These are phyloP conservation scores for Pseudogymnoascus sp. DNA, from an alignment of 2,329 filamentous ascomycete genomes.

Conservation along the genomic window DNA sequence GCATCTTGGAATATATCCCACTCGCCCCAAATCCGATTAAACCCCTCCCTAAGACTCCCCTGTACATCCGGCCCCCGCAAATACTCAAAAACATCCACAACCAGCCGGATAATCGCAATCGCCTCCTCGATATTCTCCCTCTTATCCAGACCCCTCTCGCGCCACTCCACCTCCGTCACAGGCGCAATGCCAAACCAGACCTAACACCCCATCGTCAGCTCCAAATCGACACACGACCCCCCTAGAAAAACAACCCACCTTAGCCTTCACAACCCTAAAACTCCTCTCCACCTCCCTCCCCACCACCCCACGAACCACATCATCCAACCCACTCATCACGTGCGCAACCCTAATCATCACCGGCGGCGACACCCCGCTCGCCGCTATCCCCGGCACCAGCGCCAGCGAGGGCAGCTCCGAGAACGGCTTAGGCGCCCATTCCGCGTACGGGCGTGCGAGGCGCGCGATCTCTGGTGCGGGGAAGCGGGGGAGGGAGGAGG, in stretches of 20 bases:
- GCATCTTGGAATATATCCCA: slow-evolving; percentile 21
- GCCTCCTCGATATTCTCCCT: slow-evolving; percentile 21
- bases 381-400: slow-evolving; percentile 8
- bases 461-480: slow-evolving; percentile 11
- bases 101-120: slow-evolving; percentile 16
- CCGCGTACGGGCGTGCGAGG: slow-evolving; percentile 13
- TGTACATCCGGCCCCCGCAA: slow-evolving; percentile 15
- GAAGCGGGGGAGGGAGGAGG: slow-evolving; percentile 15
- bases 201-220: slow-evolving; percentile 8
- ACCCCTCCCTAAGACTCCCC: slow-evolving; percentile 14
- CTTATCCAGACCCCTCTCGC: slow-evolving; percentile 16
- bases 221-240: too few species aligned
- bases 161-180: slow-evolving; percentile 18
- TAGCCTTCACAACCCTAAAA: slow-evolving; percentile 16
- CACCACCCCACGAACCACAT: slow-evolving; percentile 9
- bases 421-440: slow-evolving; percentile 19
- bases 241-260: slow-evolving; percentile 7
- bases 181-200: slow-evolving; percentile 19
- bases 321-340: slow-evolving; percentile 14
- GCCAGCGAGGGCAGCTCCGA: slow-evolving; percentile 13
- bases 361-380: slow-evolving; percentile 11
- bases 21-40: slow-evolving; percentile 18
- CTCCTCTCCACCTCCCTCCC: slow-evolving; percentile 12
- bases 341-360: slow-evolving; percentile 14
- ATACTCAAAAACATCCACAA: slow-evolving; percentile 19